phyloP scores from a whole-genome alignment of 2,329 filamentous ascomycete genomes.

The Bipolaris victoriae region DNA sequence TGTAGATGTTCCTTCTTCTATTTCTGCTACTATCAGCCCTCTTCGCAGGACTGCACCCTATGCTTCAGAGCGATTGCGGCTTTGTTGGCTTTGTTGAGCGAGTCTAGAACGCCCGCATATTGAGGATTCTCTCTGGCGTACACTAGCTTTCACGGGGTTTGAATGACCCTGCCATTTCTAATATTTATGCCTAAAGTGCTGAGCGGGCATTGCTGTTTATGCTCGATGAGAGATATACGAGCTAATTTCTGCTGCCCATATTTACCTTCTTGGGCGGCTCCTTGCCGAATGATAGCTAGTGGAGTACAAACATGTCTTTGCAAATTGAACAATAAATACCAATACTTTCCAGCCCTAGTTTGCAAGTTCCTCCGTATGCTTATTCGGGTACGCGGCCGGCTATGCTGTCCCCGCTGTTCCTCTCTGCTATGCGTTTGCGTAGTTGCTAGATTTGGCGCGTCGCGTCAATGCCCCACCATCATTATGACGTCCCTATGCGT shows the following conservation, averaged over 20 bases:
- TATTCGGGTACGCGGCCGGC: too few relatives aligned
- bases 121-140: not conserved
- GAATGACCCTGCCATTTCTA: slow-evolving; percentile 9
- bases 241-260: slow-evolving; percentile 8
- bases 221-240: slow-evolving; percentile 1
- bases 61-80: not conserved
- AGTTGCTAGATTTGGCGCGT: slow-evolving; percentile 23
- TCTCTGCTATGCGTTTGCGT: not conserved
- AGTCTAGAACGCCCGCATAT: not conserved
- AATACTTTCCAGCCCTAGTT: not conserved
- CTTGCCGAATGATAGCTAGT: not conserved
- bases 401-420: not conserved
- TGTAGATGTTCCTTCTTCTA: not conserved
- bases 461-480: slow-evolving; percentile 28
- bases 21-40: not conserved
- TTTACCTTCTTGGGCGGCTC: slow-evolving; percentile 1
- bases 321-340: slow-evolving; percentile 9
- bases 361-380: not conserved
- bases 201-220: slow-evolving; percentile 12
- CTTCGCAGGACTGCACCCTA: slow-evolving; percentile 1
- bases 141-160: slow-evolving; percentile 1
- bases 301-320: slow-evolving; percentile 19
- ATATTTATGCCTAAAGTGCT: slow-evolving; percentile 24
- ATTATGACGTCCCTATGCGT: slow-evolving; percentile 26
- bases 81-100: slow-evolving; percentile 1